Conservation (phyloP, 805 yeast genomes). For the Kluyveromyces nonfermentans region DNA sequence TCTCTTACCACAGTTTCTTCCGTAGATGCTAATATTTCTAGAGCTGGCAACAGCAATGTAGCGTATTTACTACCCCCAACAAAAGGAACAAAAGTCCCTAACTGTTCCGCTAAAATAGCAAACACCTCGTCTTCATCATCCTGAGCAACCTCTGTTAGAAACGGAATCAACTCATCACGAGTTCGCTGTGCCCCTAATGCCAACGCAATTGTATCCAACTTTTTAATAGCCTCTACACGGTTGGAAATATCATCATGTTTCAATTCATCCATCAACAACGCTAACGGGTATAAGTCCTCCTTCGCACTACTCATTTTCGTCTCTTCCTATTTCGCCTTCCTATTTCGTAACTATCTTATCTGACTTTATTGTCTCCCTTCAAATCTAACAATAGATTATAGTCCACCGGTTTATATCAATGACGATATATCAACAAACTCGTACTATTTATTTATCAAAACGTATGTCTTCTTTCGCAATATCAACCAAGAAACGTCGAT, state of each 20-base stretch:
- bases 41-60: conserved; percentile 47
- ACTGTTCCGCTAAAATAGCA: conserved; percentile 83
- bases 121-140: conserved; percentile 98
- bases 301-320: conserved; percentile 11
- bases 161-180: conserved; percentile 80
- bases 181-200: conserved; percentile 94
- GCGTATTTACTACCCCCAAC: conserved; percentile 76
- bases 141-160: conserved; percentile 72
- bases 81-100: conserved; percentile 78
- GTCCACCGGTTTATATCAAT: neutral
- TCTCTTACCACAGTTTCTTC: conserved; percentile 97
- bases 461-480: neutral
- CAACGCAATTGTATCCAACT: conserved; percentile 85
- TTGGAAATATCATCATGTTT: conserved; percentile 93
- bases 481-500: neutral
- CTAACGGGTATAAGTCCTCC: conserved; percentile 75
- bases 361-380: neutral
- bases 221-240: conserved; percentile 89
- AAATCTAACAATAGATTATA: no score
- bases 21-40: conserved; percentile 78
- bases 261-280: conserved; percentile 91
- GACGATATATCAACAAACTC: neutral
- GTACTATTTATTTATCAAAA: neutral
- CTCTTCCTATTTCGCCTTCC: neutral
- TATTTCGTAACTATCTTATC: neutral